phyloP scores from a whole-genome alignment of 2,329 filamentous ascomycete genomes.

The Colletotrichum kahawae region DNA sequence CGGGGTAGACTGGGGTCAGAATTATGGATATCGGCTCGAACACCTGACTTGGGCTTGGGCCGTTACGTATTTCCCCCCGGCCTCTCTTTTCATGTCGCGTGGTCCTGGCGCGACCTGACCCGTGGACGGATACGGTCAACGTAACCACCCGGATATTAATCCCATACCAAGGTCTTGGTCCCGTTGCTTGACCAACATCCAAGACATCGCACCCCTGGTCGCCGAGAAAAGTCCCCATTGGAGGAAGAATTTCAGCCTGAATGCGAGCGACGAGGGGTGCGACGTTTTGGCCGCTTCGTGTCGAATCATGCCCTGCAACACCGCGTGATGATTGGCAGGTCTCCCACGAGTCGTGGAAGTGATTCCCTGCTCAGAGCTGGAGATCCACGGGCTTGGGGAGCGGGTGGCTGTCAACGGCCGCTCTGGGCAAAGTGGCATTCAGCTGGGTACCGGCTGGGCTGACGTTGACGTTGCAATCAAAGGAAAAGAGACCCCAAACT shows the following conservation, averaged over 20 bases:
- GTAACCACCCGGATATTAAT: background rate
- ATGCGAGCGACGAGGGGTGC: background rate
- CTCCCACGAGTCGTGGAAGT: background rate
- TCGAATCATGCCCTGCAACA: slow-evolving; percentile 4
- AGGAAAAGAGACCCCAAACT: background rate
- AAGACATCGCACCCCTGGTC: background rate
- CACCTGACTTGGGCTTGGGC: background rate
- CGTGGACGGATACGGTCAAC: background rate
- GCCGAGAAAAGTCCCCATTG: background rate
- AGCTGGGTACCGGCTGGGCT: background rate
- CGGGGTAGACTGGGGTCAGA: background rate
- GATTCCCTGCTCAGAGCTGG: background rate
- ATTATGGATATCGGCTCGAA: background rate
- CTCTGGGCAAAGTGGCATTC: background rate
- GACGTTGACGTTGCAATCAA: background rate
- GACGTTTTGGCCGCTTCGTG: background rate
- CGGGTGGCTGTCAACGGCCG: background rate
- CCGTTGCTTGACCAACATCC: background rate
- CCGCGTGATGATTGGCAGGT: background rate
- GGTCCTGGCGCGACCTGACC: background rate
- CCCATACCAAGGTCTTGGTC: background rate
- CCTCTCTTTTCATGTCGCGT: background rate
- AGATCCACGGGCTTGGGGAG: background rate
- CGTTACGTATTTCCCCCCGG: background rate
- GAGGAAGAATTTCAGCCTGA: slow-evolving; percentile 16